phyloP scores from a whole-genome alignment of 331 rosid species.

The Ulmus americana region DNA sequence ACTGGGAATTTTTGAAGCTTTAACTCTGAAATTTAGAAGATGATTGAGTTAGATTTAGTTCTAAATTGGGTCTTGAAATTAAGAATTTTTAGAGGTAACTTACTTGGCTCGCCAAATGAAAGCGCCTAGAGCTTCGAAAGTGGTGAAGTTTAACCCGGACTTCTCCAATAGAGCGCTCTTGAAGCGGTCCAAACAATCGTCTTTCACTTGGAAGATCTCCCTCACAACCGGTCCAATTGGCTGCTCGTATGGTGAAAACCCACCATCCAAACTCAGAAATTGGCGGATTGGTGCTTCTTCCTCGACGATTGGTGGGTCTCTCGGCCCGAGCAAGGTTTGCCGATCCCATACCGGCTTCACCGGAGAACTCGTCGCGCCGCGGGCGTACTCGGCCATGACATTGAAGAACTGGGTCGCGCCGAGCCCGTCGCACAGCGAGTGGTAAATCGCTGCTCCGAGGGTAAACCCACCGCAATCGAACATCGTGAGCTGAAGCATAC shows the following conservation, averaged over 20 bases:
- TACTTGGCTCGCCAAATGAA: conserved; percentile 90
- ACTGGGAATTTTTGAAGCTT: conserved; percentile 32
- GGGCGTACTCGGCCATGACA: conserved; percentile 68
- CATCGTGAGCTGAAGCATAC: conserved; percentile 56
- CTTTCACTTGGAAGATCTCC: conserved; percentile 52
- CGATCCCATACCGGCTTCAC: conserved; percentile 60
- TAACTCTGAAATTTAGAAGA: conserved; percentile 34
- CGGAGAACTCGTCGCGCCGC: conserved; percentile 35
- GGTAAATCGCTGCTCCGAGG: conserved; percentile 69
- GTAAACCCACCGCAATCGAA: conserved; percentile 77
- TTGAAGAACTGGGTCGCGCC: conserved; percentile 70
- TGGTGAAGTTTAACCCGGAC: conserved; percentile 57
- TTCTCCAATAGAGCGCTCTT: conserved; percentile 38
- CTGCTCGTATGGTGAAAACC: conserved; percentile 38
- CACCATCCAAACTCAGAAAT: conserved; percentile 45
- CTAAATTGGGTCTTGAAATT: too few species aligned
- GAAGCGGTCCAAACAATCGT: conserved; percentile 44
- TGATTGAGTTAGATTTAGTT: too few species aligned
- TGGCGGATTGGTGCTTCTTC: conserved; percentile 26
- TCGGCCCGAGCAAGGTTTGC: conserved; percentile 38
- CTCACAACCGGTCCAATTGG: conserved; percentile 33
- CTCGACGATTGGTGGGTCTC: conserved; percentile 42
- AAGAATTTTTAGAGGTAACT: conserved; percentile 11
- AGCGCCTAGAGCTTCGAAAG: conserved; percentile 82
- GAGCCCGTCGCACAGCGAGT: conserved; percentile 67